These are phyloP conservation scores for Passalora sequoiae DNA, from an alignment of 2,329 filamentous ascomycete genomes.

Conservation along the genomic window DNA sequence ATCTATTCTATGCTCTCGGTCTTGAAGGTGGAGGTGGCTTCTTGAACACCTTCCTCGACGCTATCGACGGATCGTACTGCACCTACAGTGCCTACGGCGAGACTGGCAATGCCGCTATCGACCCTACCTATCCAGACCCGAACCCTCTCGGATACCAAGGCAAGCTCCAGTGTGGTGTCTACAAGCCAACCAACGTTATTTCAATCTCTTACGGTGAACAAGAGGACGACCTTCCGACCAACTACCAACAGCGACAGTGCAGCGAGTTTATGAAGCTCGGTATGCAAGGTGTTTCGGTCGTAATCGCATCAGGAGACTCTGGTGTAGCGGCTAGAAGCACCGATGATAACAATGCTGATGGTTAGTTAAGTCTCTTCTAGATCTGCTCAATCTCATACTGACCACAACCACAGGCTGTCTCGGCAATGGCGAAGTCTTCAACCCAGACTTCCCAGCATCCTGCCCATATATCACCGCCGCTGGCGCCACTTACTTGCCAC, in stretches of 20 bases:
- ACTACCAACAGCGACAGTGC: slow-evolving; percentile 51
- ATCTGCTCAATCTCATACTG: neutral
- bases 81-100: slow-evolving; percentile 31
- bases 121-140: slow-evolving; percentile 47
- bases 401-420: slow-evolving; percentile 28
- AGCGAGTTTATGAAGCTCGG: slow-evolving; percentile 55
- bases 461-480: slow-evolving; percentile 40
- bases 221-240: slow-evolving; percentile 37
- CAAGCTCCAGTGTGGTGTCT: slow-evolving; percentile 44
- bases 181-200: slow-evolving; percentile 49
- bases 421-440: slow-evolving; percentile 37
- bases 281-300: slow-evolving; percentile 43
- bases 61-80: slow-evolving; percentile 45
- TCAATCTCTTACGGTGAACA: slow-evolving; percentile 51
- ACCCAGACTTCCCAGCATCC: slow-evolving; percentile 28
- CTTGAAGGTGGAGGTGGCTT: slow-evolving; percentile 22
- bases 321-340: slow-evolving; percentile 29
- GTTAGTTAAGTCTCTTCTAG: no score
- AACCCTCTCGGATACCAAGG: slow-evolving; percentile 36
- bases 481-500: slow-evolving; percentile 44
- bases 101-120: slow-evolving; percentile 25
- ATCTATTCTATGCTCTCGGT: slow-evolving; percentile 34
- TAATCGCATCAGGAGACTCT: slow-evolving; percentile 50
- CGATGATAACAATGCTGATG: slow-evolving; percentile 30
- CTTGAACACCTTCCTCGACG: slow-evolving; percentile 40